Percentiles rank a stretch among this genome's conserved stretches.
phyloP scores from a whole-genome alignment of 176 grass and related monocot genomes.

The Bromus sterilis region DNA sequence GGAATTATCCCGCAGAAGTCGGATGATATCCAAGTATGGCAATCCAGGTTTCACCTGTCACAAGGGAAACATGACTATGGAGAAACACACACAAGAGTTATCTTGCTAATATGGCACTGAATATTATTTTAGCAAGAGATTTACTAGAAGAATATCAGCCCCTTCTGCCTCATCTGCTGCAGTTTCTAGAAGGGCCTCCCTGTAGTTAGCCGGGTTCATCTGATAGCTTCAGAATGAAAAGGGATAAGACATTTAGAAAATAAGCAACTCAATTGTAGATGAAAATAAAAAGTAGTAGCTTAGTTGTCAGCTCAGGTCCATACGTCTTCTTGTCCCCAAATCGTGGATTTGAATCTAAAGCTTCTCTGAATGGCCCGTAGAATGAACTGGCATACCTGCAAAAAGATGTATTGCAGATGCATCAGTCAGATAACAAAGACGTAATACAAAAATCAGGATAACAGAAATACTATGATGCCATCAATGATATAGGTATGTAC shows the following conservation, averaged over 20 bases:
- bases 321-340: constrained; percentile 99
- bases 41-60: constrained; percentile 91
- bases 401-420: constrained; percentile 9
- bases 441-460: not conserved
- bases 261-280: not conserved
- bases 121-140: constrained; percentile 9
- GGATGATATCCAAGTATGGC: constrained; percentile 86
- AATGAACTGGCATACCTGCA: constrained; percentile 93
- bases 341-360: constrained; percentile 92
- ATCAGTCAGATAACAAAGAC: not conserved
- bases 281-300: not conserved
- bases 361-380: constrained; percentile 96
- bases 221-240: constrained; percentile 61
- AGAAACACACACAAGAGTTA: not conserved
- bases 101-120: not conserved
- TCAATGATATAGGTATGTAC: constrained; percentile 27
- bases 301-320: not conserved
- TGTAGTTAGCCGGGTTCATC: constrained; percentile 98
- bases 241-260: constrained; percentile 22
- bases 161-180: constrained; percentile 81
- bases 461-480: not conserved
- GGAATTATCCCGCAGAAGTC: constrained; percentile 91
- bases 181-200: constrained; percentile 91
- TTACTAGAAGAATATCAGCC: constrained; percentile 87
- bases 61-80: constrained; percentile 2